A percentile compares a stretch with the other conserved stretches of the same genome.
Evolutionary conservation across 352 stramenopile genomes (phyloP).

Genomic region (Globisporangium nodosum): DNA sequence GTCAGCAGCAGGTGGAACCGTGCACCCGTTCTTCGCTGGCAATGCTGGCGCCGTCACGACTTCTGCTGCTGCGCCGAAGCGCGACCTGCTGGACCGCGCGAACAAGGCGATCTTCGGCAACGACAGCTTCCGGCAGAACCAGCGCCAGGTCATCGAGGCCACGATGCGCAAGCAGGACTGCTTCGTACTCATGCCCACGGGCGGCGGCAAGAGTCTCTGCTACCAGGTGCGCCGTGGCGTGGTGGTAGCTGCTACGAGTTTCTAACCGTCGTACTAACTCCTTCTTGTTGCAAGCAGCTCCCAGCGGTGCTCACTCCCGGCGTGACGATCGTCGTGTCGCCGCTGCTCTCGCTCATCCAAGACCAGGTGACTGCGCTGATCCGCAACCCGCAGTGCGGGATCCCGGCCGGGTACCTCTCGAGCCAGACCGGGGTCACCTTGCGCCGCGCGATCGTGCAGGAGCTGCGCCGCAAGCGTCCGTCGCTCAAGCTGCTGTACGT

Average conservation of each 20-base stretch:
- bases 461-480: conserved; percentile 71
- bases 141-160: conserved; percentile 89
- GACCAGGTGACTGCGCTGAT: conserved; percentile 89
- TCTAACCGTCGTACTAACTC: neutral
- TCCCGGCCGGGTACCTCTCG: conserved; percentile 68
- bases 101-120: conserved; percentile 74
- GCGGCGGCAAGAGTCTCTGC: conserved; percentile 89
- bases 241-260: conserved; percentile 5
- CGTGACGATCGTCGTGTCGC: conserved; percentile 93
- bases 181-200: conserved; percentile 95
- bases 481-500: conserved; percentile 91
- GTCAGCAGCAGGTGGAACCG: neutral
- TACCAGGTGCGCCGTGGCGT: conserved; percentile 71
- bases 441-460: conserved; percentile 59
- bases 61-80: neutral
- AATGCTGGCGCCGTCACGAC: neutral
- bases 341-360: conserved; percentile 91
- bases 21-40: conserved; percentile 4
- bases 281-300: conserved; percentile 13
- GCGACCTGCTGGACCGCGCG: conserved; percentile 39
- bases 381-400: conserved; percentile 51
- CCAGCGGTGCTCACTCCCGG: conserved; percentile 55
- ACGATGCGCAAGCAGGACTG: conserved; percentile 88
- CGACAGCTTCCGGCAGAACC: conserved; percentile 85
- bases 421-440: conserved; percentile 64